Evolutionary conservation across 371 early-diverging fungal genomes (phyloP), one percentile per base, ranked within the genome.

Genomic region (Mucor racemosus): DNA sequence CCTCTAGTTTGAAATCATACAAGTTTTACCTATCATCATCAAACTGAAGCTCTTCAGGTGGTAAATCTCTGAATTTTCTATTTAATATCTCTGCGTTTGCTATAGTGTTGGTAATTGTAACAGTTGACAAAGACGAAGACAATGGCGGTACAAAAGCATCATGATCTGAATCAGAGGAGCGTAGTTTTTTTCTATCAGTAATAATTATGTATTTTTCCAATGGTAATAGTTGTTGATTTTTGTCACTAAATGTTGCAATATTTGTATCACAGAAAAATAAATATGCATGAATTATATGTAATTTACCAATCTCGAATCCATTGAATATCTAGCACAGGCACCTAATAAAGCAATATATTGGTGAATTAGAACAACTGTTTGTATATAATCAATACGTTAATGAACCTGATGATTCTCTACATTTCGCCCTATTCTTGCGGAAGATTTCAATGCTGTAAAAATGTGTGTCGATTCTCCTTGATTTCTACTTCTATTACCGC

Each of bases 271-370:
- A 35, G 55, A 34, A 8, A 34, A 34, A 55, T 35, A 3, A 35
- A 21, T 33, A 6, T n/a, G 55, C 55, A 55, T 55, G 35, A 55
- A 50, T 50, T 19, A 7, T 38, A 38, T 7, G 11, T 41, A 38
- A 46, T 59, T 46, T 60, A 80, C 81, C 78, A 76, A 26, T 73
- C 72, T 19, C 66, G 67, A 31, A 81, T n/a, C 81, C 81, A 81
- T 21, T 81, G 63, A 15, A 71, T 50, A 54, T 68, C 61, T 10
- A 76, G 35, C 13, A 78, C 67, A 15, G 78, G 78, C 15, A 68
- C 48, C 71, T 72, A 39, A 6, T 4, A 38, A 5, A 7, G 38
- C 38, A 38, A 9, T 38, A 11, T 11, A 38, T n/a, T 5, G 46
- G 10, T 26, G 31, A 58, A 62, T 15, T 35, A 48, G 3, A 13